phyloP scores from a whole-genome alignment of 1,284 basidiomycete species.

The Phellopilus nigrolimitatus region DNA sequence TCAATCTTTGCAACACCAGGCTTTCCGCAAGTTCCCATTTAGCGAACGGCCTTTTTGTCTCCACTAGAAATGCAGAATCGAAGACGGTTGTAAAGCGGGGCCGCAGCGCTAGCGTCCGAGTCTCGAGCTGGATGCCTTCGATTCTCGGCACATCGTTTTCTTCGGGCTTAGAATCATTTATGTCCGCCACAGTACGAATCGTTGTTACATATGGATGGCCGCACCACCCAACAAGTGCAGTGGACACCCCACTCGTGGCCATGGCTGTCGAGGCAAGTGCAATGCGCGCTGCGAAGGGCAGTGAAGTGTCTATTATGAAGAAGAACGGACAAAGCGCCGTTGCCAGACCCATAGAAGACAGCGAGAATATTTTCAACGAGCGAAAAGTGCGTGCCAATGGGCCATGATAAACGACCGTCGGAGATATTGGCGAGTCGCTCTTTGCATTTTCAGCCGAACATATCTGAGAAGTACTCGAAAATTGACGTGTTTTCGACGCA shows the following conservation, averaged over 20 bases:
- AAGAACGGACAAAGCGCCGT: slow-evolving; percentile 71
- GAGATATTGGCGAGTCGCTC: slow-evolving; percentile 1
- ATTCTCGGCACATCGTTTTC: slow-evolving; percentile 20
- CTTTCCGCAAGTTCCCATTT: slow-evolving; percentile 71
- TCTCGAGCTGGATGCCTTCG: slow-evolving; percentile 67
- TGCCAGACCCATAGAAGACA: slow-evolving; percentile 74
- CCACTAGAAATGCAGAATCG: slow-evolving; percentile 66
- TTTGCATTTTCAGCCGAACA: no score
- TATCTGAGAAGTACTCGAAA: not conserved
- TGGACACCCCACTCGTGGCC: slow-evolving; percentile 66
- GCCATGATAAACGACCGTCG: slow-evolving; percentile 42
- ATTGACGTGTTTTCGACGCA: no score
- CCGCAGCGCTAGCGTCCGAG: slow-evolving; percentile 56
- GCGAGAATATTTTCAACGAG: slow-evolving; percentile 77
- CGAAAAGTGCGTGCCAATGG: slow-evolving; percentile 71
- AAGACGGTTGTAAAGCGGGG: slow-evolving; percentile 66
- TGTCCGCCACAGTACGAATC: slow-evolving; percentile 33
- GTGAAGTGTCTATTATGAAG: slow-evolving; percentile 71
- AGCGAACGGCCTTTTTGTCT: slow-evolving; percentile 69
- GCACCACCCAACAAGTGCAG: slow-evolving; percentile 72
- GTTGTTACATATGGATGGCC: slow-evolving; percentile 47
- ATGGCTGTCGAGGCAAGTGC: slow-evolving; percentile 68
- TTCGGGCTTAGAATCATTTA: slow-evolving; percentile 34
- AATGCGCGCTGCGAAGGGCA: slow-evolving; percentile 66
- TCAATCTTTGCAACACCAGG: slow-evolving; percentile 42